phyloP scores from a whole-genome alignment of 495 filamentous ascomycete species.

The Trichocladium uniseriatum region DNA sequence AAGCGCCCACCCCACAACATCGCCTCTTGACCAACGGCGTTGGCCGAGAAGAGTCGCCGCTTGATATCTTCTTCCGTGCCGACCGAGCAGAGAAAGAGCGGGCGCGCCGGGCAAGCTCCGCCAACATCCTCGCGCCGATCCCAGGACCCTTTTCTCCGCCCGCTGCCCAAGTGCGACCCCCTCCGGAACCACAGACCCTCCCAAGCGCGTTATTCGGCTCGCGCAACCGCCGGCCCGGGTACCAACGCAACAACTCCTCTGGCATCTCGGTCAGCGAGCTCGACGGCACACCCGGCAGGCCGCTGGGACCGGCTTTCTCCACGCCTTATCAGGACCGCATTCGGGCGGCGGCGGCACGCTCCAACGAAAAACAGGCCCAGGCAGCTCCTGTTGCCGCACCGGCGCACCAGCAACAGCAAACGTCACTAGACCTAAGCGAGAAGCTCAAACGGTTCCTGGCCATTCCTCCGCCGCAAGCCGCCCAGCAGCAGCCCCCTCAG shows the following conservation, averaged over 20 bases:
- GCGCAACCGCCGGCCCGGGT: slow-evolving; percentile 21
- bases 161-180: slow-evolving; percentile 20
- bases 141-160: slow-evolving; percentile 31
- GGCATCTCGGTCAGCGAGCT: slow-evolving; percentile 61
- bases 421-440: slow-evolving; percentile 19
- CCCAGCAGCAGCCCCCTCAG: neutral
- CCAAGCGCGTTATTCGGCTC: slow-evolving; percentile 19
- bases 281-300: slow-evolving; percentile 43
- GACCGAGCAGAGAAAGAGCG: slow-evolving; percentile 66
- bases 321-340: slow-evolving; percentile 59
- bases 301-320: slow-evolving; percentile 56
- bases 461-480: slow-evolving; percentile 6
- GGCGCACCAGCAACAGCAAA: slow-evolving; percentile 6
- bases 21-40: slow-evolving; percentile 12
- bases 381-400: neutral
- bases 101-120: slow-evolving; percentile 40
- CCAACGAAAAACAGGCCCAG: slow-evolving; percentile 17
- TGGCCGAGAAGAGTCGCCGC: slow-evolving; percentile 56
- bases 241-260: slow-evolving; percentile 31
- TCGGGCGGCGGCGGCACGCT: slow-evolving; percentile 47
- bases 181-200: slow-evolving; percentile 28
- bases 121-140: slow-evolving; percentile 19
- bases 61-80: slow-evolving; percentile 83
- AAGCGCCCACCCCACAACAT: slow-evolving; percentile 35
- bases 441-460: slow-evolving; percentile 28